phyloP scores from a whole-genome alignment of 768 basidiomycete genomes.

The Mycena filopes region DNA sequence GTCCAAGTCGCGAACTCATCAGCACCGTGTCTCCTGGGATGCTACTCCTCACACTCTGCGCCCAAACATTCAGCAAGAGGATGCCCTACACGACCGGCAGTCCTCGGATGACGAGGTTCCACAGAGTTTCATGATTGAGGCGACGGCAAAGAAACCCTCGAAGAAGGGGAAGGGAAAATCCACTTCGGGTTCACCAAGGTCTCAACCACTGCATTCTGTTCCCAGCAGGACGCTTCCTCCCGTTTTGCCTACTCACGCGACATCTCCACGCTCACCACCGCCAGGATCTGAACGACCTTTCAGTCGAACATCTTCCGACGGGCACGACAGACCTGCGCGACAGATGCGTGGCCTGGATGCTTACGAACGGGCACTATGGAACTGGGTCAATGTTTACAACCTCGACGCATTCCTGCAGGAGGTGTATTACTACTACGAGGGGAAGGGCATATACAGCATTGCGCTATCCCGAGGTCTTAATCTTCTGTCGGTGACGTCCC shows the following conservation, averaged over 20 bases:
- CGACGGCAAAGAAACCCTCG: conserved; percentile 56
- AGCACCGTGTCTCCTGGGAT: conserved; percentile 70
- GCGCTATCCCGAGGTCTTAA: conserved; percentile 92
- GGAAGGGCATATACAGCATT: conserved; percentile 97
- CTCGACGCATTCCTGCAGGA: conserved; percentile 96
- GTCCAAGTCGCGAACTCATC: conserved; percentile 51
- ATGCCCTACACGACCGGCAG: conserved; percentile 67
- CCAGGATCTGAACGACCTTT: conserved; percentile 2
- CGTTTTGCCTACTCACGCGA: conserved; percentile 47
- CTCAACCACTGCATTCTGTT: conserved; percentile 64
- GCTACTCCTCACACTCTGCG: conserved; percentile 57
- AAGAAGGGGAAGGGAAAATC: conserved; percentile 43
- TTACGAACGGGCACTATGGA: conserved; percentile 94
- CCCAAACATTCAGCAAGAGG: conserved; percentile 79
- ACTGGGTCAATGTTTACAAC: conserved; percentile 99
- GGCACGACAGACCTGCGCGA: conserved; percentile 49
- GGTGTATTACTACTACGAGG: conserved; percentile 95
- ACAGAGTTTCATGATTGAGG: conserved; percentile 87
- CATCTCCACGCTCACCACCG: conserved; percentile 35
- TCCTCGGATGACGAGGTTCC: conserved; percentile 87
- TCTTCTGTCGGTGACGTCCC: conserved; percentile 78
- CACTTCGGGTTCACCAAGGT: conserved; percentile 43
- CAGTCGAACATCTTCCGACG: conserved; percentile 41
- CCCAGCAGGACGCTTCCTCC: conserved; percentile 54
- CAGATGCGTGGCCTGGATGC: conserved; percentile 79